Percentiles rank a stretch among this genome's conserved stretches.
phyloP scores from a whole-genome alignment of 2,329 filamentous ascomycete genomes.

The Penicillium rolfsii region DNA sequence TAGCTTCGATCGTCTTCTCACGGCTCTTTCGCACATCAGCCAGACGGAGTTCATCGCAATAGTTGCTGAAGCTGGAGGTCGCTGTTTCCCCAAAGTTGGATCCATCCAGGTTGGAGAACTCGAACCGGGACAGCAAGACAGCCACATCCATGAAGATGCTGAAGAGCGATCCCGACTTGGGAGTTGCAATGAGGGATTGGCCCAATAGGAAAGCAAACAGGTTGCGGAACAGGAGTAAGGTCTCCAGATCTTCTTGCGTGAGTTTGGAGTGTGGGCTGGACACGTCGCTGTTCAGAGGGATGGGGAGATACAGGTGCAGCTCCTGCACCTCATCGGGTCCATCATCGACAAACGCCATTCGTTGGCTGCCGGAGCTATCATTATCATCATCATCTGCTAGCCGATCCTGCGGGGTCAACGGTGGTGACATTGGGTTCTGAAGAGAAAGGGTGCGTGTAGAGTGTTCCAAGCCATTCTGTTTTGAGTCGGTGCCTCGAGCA shows the following conservation, averaged over 20 bases:
- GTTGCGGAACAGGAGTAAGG: slow-evolving; percentile 63
- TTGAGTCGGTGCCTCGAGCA: slow-evolving; percentile 57
- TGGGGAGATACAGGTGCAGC: slow-evolving; percentile 62
- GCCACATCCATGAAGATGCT: slow-evolving; percentile 65
- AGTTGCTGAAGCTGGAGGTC: slow-evolving; percentile 56
- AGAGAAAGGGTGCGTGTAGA: slow-evolving; percentile 38
- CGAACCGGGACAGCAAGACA: slow-evolving; percentile 59
- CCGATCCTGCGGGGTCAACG: slow-evolving; percentile 37
- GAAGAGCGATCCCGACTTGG: slow-evolving; percentile 59
- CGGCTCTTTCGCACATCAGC: slow-evolving; percentile 79
- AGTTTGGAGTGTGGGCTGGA: slow-evolving; percentile 39
- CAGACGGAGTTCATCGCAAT: slow-evolving; percentile 74
- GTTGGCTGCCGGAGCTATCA: slow-evolving; percentile 52
- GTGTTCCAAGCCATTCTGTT: slow-evolving; percentile 43
- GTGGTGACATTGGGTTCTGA: slow-evolving; percentile 35
- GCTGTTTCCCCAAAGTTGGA: slow-evolving; percentile 67
- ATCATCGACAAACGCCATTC: slow-evolving; percentile 54
- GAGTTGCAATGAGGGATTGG: slow-evolving; percentile 63
- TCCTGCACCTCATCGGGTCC: slow-evolving; percentile 45
- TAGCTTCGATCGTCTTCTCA: slow-evolving; percentile 85
- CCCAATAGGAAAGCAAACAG: slow-evolving; percentile 67
- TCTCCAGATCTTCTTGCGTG: slow-evolving; percentile 57
- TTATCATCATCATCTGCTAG: slow-evolving; percentile 40
- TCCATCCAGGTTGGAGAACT: slow-evolving; percentile 64
- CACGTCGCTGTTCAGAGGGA: slow-evolving; percentile 58